These are phyloP conservation scores for Phytophthora uliginosa DNA, from an alignment of 352 stramenopile species.

Conservation along the genomic window DNA sequence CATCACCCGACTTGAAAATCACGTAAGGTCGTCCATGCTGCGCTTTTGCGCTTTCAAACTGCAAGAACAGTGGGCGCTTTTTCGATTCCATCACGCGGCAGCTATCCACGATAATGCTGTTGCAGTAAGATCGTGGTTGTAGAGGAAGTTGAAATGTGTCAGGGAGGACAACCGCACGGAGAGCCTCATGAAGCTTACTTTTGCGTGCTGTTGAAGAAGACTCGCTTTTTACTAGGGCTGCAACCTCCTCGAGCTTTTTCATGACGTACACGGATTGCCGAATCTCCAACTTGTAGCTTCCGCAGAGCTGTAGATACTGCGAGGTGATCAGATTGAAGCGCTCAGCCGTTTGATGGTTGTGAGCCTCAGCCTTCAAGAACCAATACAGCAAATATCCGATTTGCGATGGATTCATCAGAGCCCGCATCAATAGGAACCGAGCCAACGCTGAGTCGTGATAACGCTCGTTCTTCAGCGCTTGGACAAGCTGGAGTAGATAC, in stretches of 20 bases:
- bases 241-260: constrained; percentile 90
- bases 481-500: constrained; percentile 89
- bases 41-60: constrained; percentile 80
- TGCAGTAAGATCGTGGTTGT: constrained; percentile 87
- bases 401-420: constrained; percentile 75
- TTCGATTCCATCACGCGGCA: constrained; percentile 96
- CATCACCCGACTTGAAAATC: constrained; percentile 95
- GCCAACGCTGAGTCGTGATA: constrained; percentile 87
- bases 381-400: constrained; percentile 90
- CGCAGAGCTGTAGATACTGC: constrained; percentile 92
- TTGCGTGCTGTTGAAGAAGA: constrained; percentile 44
- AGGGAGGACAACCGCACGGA: constrained; percentile 70
- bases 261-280: constrained; percentile 94
- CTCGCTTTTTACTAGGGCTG: constrained; percentile 70
- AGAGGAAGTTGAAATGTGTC: constrained; percentile 93
- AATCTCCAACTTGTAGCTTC: constrained; percentile 90
- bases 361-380: constrained; percentile 81
- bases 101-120: constrained; percentile 74
- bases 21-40: constrained; percentile 73
- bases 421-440: constrained; percentile 82
- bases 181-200: constrained; percentile 65
- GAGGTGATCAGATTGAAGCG: constrained; percentile 76
- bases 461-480: constrained; percentile 87
- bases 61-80: constrained; percentile 92
- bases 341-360: constrained; percentile 67